phyloP scores from a whole-genome alignment of 2,329 filamentous ascomycete genomes.

The Sarocladium brachiariae region DNA sequence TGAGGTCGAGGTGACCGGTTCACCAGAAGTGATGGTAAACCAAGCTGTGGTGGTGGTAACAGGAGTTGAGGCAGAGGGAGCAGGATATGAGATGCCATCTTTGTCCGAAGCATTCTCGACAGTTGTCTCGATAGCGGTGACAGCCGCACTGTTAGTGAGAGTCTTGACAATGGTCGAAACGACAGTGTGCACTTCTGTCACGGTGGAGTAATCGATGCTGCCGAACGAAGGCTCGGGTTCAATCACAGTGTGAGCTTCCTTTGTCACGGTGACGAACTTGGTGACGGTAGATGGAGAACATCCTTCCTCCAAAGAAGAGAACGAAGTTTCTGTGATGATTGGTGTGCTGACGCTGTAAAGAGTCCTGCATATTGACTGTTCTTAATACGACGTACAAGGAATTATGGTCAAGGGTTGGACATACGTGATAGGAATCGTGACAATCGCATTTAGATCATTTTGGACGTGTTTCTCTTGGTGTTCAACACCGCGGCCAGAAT shows the following conservation, averaged over 20 bases:
- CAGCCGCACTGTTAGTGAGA: slow-evolving; percentile 18
- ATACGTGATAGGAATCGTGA: slow-evolving; percentile 9
- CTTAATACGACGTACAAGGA: background rate
- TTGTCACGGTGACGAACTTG: slow-evolving; percentile 12
- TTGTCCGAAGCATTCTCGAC: slow-evolving; percentile 10
- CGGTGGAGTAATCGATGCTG: slow-evolving; percentile 17
- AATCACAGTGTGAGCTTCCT: slow-evolving; percentile 12
- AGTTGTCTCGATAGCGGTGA: slow-evolving; percentile 13
- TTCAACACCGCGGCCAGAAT: background rate
- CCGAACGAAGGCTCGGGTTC: slow-evolving; percentile 20
- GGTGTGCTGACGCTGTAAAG: slow-evolving; percentile 12
- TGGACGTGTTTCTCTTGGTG: background rate
- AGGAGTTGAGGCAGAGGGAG: slow-evolving; percentile 1
- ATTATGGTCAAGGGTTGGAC: background rate
- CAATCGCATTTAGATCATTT: background rate
- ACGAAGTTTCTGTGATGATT: slow-evolving; percentile 10
- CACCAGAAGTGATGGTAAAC: slow-evolving; percentile 24
- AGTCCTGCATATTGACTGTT: background rate
- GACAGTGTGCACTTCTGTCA: slow-evolving; percentile 20
- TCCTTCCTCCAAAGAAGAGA: slow-evolving; percentile 12
- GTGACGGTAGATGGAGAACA: slow-evolving; percentile 17
- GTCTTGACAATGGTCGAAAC: slow-evolving; percentile 14
- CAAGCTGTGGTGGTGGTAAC: slow-evolving; percentile 19
- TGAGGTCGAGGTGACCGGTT: slow-evolving; percentile 22
- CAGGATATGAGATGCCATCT: slow-evolving; percentile 9